These are phyloP conservation scores for Murraya koenigii DNA, from an alignment of 345 rosid species.

Conservation along the genomic window DNA sequence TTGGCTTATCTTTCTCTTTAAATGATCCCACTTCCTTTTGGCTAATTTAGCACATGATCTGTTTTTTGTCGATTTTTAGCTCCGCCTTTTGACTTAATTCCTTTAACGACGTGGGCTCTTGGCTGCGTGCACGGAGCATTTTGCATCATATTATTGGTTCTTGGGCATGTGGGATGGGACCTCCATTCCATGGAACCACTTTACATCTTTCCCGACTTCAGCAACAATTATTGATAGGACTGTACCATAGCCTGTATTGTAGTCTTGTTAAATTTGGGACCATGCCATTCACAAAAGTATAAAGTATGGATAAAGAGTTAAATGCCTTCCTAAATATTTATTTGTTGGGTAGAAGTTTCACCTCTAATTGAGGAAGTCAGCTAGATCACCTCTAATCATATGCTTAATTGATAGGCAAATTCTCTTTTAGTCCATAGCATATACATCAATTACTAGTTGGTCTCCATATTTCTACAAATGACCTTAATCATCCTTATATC, in stretches of 20 bases:
- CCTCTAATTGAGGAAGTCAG: no score
- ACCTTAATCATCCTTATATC: no score
- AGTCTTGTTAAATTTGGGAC: background rate
- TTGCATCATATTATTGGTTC: background rate
- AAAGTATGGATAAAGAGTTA: no score
- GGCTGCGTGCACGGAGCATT: conserved; percentile 2
- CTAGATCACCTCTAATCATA: no score
- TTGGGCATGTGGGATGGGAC: background rate
- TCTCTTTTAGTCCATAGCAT: no score
- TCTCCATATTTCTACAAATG: no score
- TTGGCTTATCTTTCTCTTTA: background rate
- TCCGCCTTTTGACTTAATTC: no score
- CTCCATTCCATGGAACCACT: conserved; percentile 1
- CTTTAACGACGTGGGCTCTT: background rate
- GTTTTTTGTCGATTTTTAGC: background rate
- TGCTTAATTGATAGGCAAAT: no score
- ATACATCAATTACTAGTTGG: no score
- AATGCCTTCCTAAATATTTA: no score
- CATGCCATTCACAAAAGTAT: no score
- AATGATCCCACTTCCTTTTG: background rate
- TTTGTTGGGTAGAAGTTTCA: no score
- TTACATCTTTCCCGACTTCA: background rate
- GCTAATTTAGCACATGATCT: background rate
- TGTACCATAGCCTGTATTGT: background rate
- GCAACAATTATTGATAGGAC: background rate